Evolutionary conservation across 2,329 filamentous ascomycete genomes (phyloP).

Genomic region (Pseudopyricularia javanii): DNA sequence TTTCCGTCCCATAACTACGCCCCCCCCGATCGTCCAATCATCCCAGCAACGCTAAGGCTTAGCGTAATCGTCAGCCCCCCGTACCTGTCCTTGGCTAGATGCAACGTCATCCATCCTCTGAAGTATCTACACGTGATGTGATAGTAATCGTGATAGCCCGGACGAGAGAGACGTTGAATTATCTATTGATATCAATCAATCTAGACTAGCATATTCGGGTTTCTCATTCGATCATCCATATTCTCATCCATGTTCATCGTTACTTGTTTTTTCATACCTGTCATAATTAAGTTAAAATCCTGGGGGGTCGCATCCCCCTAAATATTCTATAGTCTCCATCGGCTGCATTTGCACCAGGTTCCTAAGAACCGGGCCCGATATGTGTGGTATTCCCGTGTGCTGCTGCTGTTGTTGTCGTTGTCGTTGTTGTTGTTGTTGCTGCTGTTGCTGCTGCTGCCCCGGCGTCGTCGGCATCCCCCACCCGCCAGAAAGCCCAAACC

Average conservation of each 20-base stretch:
- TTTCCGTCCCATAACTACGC: too few relatives aligned
- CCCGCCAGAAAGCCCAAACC: not conserved
- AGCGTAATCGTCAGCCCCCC: too few relatives aligned
- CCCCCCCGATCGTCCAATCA: too few relatives aligned
- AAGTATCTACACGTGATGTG: too few relatives aligned
- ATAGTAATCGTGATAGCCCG: too few relatives aligned
- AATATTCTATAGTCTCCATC: slow-evolving; percentile 47
- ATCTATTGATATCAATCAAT: too few relatives aligned
- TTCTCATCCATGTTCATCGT: not conserved
- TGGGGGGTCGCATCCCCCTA: slow-evolving; percentile 26
- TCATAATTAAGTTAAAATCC: not conserved
- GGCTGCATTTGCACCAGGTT: slow-evolving; percentile 46
- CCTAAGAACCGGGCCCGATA: slow-evolving; percentile 43
- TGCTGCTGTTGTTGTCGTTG: not conserved
- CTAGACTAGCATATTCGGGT: too few relatives aligned
- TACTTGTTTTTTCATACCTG: not conserved
- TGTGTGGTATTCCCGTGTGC: slow-evolving; percentile 34
- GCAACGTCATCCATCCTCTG: too few relatives aligned
- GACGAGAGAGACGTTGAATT: too few relatives aligned
- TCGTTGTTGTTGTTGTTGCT: not conserved
- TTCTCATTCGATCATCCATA: too few relatives aligned
- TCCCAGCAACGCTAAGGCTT: too few relatives aligned
- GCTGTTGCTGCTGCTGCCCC: not conserved
- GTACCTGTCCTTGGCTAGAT: too few relatives aligned
- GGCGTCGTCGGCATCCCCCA: not conserved